Base-by-base conservation (phyloP, 805 yeast species). In the Kregervanrija fluxuum region DNA sequence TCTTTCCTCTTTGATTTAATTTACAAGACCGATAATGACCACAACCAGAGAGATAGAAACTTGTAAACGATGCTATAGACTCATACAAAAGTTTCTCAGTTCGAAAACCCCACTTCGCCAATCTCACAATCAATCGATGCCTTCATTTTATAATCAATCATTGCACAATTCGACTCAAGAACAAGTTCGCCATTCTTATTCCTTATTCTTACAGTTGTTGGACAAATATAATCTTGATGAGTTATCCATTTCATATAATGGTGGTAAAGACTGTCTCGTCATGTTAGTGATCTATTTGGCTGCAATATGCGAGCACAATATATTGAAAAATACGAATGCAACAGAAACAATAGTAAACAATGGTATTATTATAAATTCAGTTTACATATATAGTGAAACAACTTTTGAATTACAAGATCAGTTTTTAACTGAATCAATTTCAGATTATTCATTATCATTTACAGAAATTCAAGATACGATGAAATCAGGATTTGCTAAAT, bases 241-340 rank as follows among this genome's bases (percentile, higher is more conserved):
- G 46, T 64, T 85, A 3, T 83, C 97, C 0, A 70, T 93, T 11
- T 85, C 95, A 2, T 93, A 84, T 62, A 93, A 93, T 60, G 99
- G 99, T 10, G 99, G 99, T 1, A 93, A 93, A 59, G 99, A 93
- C 65, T 93, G 98, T 56, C 75, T 90, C 39, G 97, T 90, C 31
- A 79, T 91, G 83, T 71, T 93, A 44, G 68, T 88, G 12, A 57
- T 93, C 5, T 78, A 86, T 43, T 65, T 90, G 42, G 82, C 93
- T 1, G 77, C 76, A 37, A 52, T 64, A 11, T 60, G 61, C 42
- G 57, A 48, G 35, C 40, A 53, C 34, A 30, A 50, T 35, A 33
- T 49, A 16, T 41, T 49, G 3, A 47, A 52, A 17, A 36, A 48
- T 14, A 55, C 38, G 16, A 16, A 28, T 11, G 11, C 32, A 4